phyloP scores from a whole-genome alignment of 768 basidiomycete species.

The Lactarius evosmus region DNA sequence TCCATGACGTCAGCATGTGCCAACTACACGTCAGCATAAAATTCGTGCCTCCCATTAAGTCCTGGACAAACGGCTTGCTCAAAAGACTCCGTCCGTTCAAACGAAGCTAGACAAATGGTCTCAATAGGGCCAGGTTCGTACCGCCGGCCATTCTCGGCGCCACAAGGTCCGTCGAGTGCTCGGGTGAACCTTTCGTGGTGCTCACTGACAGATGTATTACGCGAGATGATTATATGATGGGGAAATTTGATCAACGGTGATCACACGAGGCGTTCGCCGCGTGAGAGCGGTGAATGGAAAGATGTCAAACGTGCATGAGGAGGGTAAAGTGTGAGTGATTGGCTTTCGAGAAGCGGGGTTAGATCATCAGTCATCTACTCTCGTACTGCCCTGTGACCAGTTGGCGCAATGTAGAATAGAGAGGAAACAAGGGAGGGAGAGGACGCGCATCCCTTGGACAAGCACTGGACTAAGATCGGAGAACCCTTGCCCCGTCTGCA shows the following conservation, averaged over 20 bases:
- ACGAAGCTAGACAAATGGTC: constrained; percentile 45
- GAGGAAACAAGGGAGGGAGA: no score
- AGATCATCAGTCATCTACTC: no score
- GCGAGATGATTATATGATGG: neutral
- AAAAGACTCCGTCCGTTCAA: constrained; percentile 56
- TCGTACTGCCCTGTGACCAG: neutral
- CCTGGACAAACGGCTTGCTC: constrained; percentile 50
- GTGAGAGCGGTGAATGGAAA: constrained; percentile 1
- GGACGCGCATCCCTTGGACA: neutral
- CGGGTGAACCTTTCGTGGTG: constrained; percentile 21
- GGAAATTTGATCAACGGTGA: neutral
- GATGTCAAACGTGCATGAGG: constrained; percentile 16
- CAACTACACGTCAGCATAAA: constrained; percentile 62
- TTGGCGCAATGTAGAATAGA: no score
- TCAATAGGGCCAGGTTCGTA: constrained; percentile 46
- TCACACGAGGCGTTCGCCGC: neutral
- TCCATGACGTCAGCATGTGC: constrained; percentile 55
- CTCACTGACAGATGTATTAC: neutral
- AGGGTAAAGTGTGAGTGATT: neutral
- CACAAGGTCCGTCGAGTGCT: constrained; percentile 41
- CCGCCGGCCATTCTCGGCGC: constrained; percentile 60
- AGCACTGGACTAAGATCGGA: neutral
- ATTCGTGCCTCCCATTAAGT: constrained; percentile 57
- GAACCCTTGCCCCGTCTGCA: neutral
- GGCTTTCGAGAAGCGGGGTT: no score